Evolutionary conservation across 257 asterid genomes (phyloP).

Genomic region (Schizonepeta tenuifolia): DNA sequence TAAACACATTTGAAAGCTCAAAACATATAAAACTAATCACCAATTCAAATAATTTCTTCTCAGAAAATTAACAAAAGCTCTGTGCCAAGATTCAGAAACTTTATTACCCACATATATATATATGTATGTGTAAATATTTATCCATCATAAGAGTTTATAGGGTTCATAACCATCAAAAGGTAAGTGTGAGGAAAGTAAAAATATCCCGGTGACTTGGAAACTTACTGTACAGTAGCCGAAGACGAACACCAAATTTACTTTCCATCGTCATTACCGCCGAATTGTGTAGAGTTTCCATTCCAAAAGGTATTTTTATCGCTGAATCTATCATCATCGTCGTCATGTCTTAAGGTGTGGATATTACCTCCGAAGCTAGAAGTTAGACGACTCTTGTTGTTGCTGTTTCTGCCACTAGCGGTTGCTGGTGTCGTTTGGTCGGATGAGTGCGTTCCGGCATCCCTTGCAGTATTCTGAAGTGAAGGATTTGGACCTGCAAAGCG

Average conservation of each 20-base stretch:
- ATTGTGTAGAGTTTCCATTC: constrained; percentile 96
- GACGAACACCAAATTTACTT: constrained; percentile 33
- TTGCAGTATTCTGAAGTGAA: constrained; percentile 45
- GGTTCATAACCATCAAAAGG: constrained; percentile 17
- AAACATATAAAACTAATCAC: no score
- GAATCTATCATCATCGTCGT: constrained; percentile 56
- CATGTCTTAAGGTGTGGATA: constrained; percentile 84
- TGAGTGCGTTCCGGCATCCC: constrained; percentile 39
- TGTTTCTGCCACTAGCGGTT: constrained; percentile 31
- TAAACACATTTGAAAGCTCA: no score
- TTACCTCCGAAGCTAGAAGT: constrained; percentile 65
- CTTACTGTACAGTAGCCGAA: constrained; percentile 27
- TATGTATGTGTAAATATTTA: neutral
- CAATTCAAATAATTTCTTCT: neutral
- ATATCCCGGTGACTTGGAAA: neutral
- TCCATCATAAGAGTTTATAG: neutral
- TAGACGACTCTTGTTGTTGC: constrained; percentile 45
- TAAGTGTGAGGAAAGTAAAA: constrained; percentile 12
- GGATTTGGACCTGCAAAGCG: constrained; percentile 57
- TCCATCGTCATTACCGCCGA: constrained; percentile 69
- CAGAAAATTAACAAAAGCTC: no score
- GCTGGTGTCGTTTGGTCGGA: constrained; percentile 42
- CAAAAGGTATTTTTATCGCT: constrained; percentile 73
- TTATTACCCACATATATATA: neutral
- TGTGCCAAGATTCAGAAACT: neutral